Percentiles rank a stretch among this genome's conserved stretches.
Evolutionary conservation across 768 basidiomycete species (phyloP).

Genomic region (Coprinopsis sp.): DNA sequence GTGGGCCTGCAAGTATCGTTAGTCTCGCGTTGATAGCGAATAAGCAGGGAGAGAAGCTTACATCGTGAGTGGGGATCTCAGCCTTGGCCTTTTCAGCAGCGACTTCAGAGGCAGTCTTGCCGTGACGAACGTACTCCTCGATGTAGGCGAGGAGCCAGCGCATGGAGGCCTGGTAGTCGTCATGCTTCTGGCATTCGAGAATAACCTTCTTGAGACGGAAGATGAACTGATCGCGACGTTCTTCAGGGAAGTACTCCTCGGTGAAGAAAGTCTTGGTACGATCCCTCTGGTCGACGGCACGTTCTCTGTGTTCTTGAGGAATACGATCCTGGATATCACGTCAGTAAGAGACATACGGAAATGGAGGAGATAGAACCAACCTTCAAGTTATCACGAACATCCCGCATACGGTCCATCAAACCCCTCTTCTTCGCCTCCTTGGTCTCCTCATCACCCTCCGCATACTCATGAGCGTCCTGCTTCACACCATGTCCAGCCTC

Average conservation of each 20-base stretch:
- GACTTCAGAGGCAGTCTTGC: constrained; percentile 23
- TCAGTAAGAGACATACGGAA: constrained; percentile 3
- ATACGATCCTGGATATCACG: constrained; percentile 44
- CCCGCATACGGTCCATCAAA: constrained; percentile 31
- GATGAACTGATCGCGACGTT: constrained; percentile 89
- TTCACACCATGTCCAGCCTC: too few relatives aligned
- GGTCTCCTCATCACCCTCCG: constrained; percentile 7
- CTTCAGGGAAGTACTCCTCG: constrained; percentile 87
- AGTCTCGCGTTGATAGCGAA: not conserved
- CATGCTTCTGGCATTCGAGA: constrained; percentile 88
- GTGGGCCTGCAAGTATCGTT: constrained; percentile 36
- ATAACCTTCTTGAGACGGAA: constrained; percentile 92
- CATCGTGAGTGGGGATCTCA: constrained; percentile 23
- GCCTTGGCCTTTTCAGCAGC: constrained; percentile 18
- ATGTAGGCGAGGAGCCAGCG: constrained; percentile 65
- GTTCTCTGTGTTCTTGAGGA: constrained; percentile 65
- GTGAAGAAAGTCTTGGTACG: constrained; percentile 62
- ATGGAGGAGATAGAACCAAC: constrained; percentile 5
- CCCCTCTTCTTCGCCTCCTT: constrained; percentile 27
- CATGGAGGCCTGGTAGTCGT: constrained; percentile 80
- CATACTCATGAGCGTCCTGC: not conserved
- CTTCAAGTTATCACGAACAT: constrained; percentile 21
- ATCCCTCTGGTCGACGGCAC: constrained; percentile 47
- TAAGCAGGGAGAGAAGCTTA: not conserved
- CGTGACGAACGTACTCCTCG: constrained; percentile 58